Evolutionary conservation across 2,329 filamentous ascomycete genomes (phyloP), one percentile per base, ranked within the genome.

Genomic region (Neonectria hederae): DNA sequence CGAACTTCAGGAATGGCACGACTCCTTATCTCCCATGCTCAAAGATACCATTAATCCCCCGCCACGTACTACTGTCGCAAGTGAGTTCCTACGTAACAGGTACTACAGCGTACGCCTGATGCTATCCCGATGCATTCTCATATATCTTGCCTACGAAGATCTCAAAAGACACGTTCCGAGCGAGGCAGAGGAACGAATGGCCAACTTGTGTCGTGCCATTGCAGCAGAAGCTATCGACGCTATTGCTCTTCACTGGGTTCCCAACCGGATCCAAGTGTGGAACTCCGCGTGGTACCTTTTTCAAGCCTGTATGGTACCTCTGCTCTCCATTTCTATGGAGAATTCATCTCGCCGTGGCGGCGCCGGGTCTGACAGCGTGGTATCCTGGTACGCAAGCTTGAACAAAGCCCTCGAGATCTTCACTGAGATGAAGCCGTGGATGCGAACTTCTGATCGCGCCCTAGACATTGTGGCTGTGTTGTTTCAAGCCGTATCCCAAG

Each of bases 241-340:
- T 17, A 75, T 75, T 30, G 74, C 74, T 2, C 65, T 76, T 6
- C 72, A 76, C 66, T 77, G 76, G 76, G 75, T 69, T 0, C 76
- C 74, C 6, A 77, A 76, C 54, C 68, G 73, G 19, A 67, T 77
- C 26, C 75, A 76, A 22, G 75, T 75, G 17, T 77, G 76, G 76
- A 75, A 74, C 63, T 71, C 72, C 13, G 71, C 69, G 1, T 77
- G 75, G 75, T 76, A 76, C 48, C 70, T 77, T 8, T 77, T 77
- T 61, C 75, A 77, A 54, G 75, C 75, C 5, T 76, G 74, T 51
- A 75, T 74, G 52, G 73, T 76, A 2, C 75, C 74, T 10, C 62
- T 77, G 2, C 65, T 77, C 17, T 69, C 72, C 32, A 71, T 76
- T 30, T 70, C 75, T 22, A 72, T 76, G 26, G 72, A 76, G 32